These are phyloP conservation scores for Xeromyces bisporus DNA, from an alignment of 495 filamentous ascomycete species.

Conservation along the genomic window DNA sequence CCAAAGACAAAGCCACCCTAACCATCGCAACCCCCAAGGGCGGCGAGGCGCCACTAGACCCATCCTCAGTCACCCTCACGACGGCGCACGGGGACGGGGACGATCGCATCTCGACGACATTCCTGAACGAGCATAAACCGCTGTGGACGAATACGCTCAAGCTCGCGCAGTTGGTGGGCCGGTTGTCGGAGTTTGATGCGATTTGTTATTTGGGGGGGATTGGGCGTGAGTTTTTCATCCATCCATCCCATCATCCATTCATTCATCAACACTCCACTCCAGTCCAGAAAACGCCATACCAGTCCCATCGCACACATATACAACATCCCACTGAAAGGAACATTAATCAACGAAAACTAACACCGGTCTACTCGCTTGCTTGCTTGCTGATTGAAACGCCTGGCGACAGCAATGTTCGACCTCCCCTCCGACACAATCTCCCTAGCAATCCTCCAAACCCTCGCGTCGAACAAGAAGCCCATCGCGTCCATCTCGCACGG, in stretches of 20 bases:
- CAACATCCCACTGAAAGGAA: too few species aligned
- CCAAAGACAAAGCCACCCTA: conserved; percentile 36
- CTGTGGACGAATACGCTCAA: conserved; percentile 48
- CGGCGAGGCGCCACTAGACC: conserved; percentile 52
- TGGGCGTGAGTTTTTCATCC: conserved; percentile 38
- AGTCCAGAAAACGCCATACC: too few species aligned
- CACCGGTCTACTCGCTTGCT: background rate
- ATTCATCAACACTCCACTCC: too few species aligned
- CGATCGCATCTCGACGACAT: conserved; percentile 34
- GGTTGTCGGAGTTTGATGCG: conserved; percentile 44
- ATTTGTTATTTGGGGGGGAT: conserved; percentile 63
- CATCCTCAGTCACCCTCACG: conserved; percentile 40
- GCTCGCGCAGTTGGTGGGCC: conserved; percentile 32
- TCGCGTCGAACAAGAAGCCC: conserved; percentile 33
- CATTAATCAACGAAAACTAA: too few species aligned
- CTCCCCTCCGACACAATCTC: conserved; percentile 26
- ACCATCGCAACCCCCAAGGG: conserved; percentile 50
- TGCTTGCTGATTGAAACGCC: background rate
- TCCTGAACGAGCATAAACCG: conserved; percentile 32
- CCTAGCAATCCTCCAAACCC: conserved; percentile 34
- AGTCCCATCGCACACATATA: too few species aligned
- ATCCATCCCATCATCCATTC: background rate
- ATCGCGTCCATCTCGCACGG: conserved; percentile 46
- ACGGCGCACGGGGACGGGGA: too few species aligned
- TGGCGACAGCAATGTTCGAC: conserved; percentile 40